Base-by-base conservation (phyloP, 208 protist species). In the Wallacemonas collosoma region DNA sequence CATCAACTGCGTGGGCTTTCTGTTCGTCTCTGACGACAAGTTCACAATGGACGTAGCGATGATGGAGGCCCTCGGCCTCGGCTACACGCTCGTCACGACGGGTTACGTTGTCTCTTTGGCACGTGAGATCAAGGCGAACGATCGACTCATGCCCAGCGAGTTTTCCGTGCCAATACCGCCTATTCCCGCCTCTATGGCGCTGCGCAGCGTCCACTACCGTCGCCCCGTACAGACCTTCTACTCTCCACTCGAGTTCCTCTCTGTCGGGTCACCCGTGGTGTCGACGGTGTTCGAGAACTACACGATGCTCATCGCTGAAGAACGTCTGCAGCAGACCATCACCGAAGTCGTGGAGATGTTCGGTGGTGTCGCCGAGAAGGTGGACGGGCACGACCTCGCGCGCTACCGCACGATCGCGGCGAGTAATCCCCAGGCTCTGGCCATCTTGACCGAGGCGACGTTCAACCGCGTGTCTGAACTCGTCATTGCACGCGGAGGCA, bases 1-100 rank as follows among this genome's bases (percentile, higher is more conserved):
- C 73, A 78, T 79, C 3, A 80, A 83, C 72, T 87, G 79, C 45
- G 57, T 87, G 1, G 86, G 81, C 9, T 90, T 93, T 60, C 78
- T 93, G 15, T 93, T 85, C 78, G 78, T 90, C 15, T 80, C 79
- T 3, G 77, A 85, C 54, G 78, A 89, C 48, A 61, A 64, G 44
- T 91, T 89, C 64, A 50, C 39, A 36, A 81, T 91, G 74, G 81
- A 86, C 47, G 80, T 68, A 48, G 61, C 73, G n/a, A 79, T 89
- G 75, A 82, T 93, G 71, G 65, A 83, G 44, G 85, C 83, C 1
- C 76, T 91, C 14, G 79, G 79, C 41, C 83, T 82, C 68, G 75
- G 83, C 53, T 93, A 91, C 79, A 86, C 84, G n/a, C 74, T 93
- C 26, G 86, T 82, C n/a, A 91, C 88, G 15, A 67, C 80, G 15